Evolutionary conservation across 2,329 filamentous ascomycete species (phyloP).

Genomic region (Ophiocordyceps robertsii): DNA sequence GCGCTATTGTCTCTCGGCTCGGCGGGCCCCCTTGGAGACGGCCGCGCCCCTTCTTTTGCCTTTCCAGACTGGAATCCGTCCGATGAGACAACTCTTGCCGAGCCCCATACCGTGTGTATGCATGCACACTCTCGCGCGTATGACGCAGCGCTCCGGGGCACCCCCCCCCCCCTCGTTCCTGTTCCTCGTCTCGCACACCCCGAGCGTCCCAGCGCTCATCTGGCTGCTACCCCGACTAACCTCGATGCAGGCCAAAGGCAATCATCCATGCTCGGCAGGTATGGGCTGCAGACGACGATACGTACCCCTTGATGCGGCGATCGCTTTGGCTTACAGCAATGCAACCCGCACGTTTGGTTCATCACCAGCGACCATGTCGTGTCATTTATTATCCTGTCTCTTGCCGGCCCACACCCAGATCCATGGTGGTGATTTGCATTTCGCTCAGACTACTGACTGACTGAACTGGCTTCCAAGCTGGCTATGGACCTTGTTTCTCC

Average conservation of each 20-base stretch:
- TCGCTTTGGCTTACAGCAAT: constrained; percentile 14
- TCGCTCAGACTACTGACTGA: constrained; percentile 15
- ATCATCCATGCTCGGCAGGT: constrained; percentile 4
- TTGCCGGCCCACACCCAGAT: constrained; percentile 22
- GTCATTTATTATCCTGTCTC: constrained; percentile 13
- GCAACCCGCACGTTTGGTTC: constrained; percentile 20
- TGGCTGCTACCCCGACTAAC: background rate
- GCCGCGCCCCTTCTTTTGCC: constrained; percentile 3
- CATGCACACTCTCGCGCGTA: too few species aligned
- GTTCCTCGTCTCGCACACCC: background rate
- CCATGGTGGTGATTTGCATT: constrained; percentile 15
- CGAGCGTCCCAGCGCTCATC: constrained; percentile 1
- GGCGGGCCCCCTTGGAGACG: constrained; percentile 7
- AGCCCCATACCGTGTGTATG: constrained; percentile 4
- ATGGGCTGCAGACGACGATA: constrained; percentile 1
- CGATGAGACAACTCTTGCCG: constrained; percentile 19
- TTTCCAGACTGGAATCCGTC: constrained; percentile 15
- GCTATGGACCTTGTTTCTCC: constrained; percentile 14
- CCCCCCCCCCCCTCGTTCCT: background rate
- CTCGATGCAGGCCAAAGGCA: constrained; percentile 1
- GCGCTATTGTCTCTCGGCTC: constrained; percentile 11
- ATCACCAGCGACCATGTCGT: constrained; percentile 7
- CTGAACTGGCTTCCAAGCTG: constrained; percentile 22
- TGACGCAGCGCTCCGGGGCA: constrained; percentile 13
- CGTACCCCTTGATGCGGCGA: constrained; percentile 4